These are phyloP conservation scores for Solanum piurae DNA, from an alignment of 257 asterid species.

Conservation along the genomic window DNA sequence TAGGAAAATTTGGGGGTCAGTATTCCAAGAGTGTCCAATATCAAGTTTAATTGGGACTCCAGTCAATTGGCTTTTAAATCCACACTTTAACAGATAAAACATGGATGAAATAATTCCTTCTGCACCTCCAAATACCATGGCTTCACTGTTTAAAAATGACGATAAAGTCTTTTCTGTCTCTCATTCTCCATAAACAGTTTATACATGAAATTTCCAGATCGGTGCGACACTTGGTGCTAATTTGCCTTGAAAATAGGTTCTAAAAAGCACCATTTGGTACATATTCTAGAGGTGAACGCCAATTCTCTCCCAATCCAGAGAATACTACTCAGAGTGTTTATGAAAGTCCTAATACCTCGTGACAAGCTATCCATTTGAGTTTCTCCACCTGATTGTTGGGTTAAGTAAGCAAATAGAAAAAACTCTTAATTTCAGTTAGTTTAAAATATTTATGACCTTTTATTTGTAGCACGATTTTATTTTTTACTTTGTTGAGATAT, in stretches of 20 bases:
- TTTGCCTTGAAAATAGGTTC: constrained; percentile 47
- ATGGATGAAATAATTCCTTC: too few relatives aligned
- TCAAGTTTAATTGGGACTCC: too few relatives aligned
- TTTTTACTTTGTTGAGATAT: neutral
- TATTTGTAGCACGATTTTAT: neutral
- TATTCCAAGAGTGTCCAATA: too few relatives aligned
- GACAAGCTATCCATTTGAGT: constrained; percentile 44
- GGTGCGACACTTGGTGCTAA: too few relatives aligned
- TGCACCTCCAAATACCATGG: too few relatives aligned
- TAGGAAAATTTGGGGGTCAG: too few relatives aligned
- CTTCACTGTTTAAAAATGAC: too few relatives aligned
- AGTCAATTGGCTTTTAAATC: too few relatives aligned
- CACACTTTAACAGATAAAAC: too few relatives aligned
- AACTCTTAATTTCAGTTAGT: neutral
- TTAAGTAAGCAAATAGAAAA: constrained; percentile 42
- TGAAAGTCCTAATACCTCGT: constrained; percentile 37
- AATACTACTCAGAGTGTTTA: constrained; percentile 29
- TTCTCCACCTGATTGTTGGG: constrained; percentile 47
- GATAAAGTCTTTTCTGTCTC: too few relatives aligned
- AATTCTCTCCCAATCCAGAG: constrained; percentile 30
- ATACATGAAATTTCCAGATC: too few relatives aligned
- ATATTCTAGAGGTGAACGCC: constrained; percentile 32
- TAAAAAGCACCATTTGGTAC: constrained; percentile 39
- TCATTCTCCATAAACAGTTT: too few relatives aligned
- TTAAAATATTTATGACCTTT: neutral